Base-by-base conservation (phyloP, 1,139 yeast species). In the Petasospora rhodanensis region DNA sequence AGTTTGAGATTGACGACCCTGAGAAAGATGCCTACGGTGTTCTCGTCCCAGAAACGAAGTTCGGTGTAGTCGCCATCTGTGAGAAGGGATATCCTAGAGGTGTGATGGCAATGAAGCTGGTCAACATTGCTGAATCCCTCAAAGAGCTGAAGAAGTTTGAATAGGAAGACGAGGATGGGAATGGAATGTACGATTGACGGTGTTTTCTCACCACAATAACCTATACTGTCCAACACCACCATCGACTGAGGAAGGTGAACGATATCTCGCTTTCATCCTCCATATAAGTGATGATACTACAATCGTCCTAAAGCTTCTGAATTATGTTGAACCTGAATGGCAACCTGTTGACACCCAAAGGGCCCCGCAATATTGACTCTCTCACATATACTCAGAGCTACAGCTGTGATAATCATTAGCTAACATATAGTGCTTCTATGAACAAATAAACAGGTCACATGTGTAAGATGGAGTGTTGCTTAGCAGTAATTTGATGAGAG, bases 51-150 rank as follows among this genome's bases (percentile, higher is more conserved):
- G 42, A 34, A 9, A 46, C 51, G 0, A 42, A 41, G n/a, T 42
- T 41, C 15, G 41, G 43, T 5, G 36, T 48, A 17, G 32, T 51
- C 1, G 22, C 45, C 3, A 40, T 51, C 5, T 35, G 45, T 12
- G 52, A 51, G 21, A 36, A 24, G 12, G 41, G 35, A 7, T 51
- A 47, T 25, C 55, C 55, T 8, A 36, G 37, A 20, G 51, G 51
- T 1, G 18, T 51, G 3, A 32, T 49, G 10, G 37, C 38, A 25
- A 27, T 44, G 31, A 49, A 42, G 27, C n/a, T 46, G 24, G 29
- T 34, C 4, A 33, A 34, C 3, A 24, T 51, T 15, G 12, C 31
- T 5, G 41, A 37, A 6, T 33, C 29, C 3, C 28, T 51, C 14
- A 32, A 23, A 10, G 55, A 46, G 14, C 31, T 51, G 12, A 35